Conservation (phyloP, 495 filamentous ascomycete genomes). For the Penicillium maclennaniae region DNA sequence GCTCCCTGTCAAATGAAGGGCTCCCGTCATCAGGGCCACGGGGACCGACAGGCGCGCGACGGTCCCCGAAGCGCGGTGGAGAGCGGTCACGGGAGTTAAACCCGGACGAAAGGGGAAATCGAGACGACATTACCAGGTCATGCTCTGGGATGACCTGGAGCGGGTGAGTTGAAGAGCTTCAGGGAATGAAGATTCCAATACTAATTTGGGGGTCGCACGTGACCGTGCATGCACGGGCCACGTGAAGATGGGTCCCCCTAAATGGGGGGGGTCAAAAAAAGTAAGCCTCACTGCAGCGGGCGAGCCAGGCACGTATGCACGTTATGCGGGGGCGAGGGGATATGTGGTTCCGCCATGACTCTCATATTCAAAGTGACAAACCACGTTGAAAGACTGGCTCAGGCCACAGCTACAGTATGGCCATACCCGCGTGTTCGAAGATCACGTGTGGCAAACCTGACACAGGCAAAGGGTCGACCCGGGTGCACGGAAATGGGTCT, state of each 20-base stretch:
- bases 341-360: not conserved
- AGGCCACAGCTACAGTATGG: too few species aligned
- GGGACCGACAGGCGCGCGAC: slow-evolving; percentile 38
- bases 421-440: not conserved
- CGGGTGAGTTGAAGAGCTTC: not conserved
- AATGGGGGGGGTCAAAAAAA: not conserved
- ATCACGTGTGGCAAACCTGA: not conserved
- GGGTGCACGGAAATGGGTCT: not conserved
- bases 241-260: slow-evolving; percentile 3
- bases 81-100: slow-evolving; percentile 49
- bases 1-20: slow-evolving; percentile 46
- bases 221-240: slow-evolving; percentile 11
- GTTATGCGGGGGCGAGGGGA: not conserved
- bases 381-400: too few species aligned
- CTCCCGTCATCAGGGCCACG: slow-evolving; percentile 40
- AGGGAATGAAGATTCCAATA: slow-evolving; percentile 4
- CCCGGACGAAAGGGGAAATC: slow-evolving; percentile 46
- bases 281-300: not conserved
- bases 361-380: too few species aligned
- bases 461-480: not conserved
- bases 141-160: slow-evolving; percentile 32
- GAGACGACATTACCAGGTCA: slow-evolving; percentile 48
- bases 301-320: not conserved
- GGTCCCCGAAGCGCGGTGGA: slow-evolving; percentile 44
- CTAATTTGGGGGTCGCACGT: slow-evolving; percentile 7